Evolutionary conservation across 1,139 yeast genomes (phyloP), one percentile per base, ranked within the genome.

Genomic region (Kluyveromyces sp.): DNA sequence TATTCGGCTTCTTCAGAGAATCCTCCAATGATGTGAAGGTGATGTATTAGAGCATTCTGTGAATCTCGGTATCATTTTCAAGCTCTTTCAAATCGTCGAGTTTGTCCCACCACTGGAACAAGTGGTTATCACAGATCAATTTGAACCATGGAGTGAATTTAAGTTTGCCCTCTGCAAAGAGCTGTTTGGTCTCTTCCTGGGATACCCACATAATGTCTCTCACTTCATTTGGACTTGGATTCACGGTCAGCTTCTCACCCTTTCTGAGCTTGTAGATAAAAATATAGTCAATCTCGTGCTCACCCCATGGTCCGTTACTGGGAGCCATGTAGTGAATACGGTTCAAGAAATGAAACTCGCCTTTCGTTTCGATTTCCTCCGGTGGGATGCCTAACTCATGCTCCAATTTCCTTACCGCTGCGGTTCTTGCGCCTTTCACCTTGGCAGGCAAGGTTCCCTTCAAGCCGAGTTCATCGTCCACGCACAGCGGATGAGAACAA

Each of bases 91-190:
- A 50, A 49, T 74, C 67, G 57, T 78, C 81, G 52, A 89, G 70
- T 50, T 78, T 74, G 40, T 73, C 74, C 99, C 99, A 92, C 99
- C 99, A 92, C 53, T 84, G 74, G 70, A 85, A 92, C 59, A 92
- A 71, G 60, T 86, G 86, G 41, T 85, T 79, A 60, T 92, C 88
- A 64, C 98, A 94, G 55, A 92, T 92, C 53, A 92, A 77, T 66
- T 87, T 88, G 71, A 92, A 92, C 99, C 99, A 92, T 9, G 98
- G 98, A 4, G 99, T 92, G 66, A 92, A 94, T 16, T 77, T 74
- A 51, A 83, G 70, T 3, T 57, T 48, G 15, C 68, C 57, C 59
- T 88, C 87, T 29, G 73, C 58, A 63, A 92, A 86, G 96, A 94
- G 86, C 13, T 63, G 70, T 58, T 79, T 75, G 55, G 94, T 73